Evolutionary conservation across 176 grass and related monocot species (phyloP).

Genomic region (Oryza glaberrima): DNA sequence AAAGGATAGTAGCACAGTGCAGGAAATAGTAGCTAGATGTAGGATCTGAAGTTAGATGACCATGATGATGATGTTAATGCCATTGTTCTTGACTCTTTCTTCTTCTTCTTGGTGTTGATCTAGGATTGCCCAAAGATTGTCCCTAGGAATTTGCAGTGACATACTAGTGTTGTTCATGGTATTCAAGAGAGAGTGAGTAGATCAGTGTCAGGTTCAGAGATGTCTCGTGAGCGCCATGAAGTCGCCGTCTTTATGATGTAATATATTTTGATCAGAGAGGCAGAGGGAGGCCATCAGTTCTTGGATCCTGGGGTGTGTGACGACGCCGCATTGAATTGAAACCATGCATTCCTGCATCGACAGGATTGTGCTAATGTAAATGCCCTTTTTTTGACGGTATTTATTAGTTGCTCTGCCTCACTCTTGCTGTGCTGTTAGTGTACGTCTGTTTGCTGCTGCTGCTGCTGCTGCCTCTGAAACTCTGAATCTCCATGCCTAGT

Average conservation of each 20-base stretch:
- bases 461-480: not conserved
- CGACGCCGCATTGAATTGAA: slow-evolving; percentile 46
- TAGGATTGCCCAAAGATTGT: slow-evolving; percentile 38
- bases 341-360: slow-evolving; percentile 35
- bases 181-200: slow-evolving; percentile 39
- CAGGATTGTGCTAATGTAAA: slow-evolving; percentile 44
- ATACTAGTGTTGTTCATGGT: slow-evolving; percentile 19
- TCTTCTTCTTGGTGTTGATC: not conserved
- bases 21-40: slow-evolving; percentile 50
- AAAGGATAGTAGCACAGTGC: slow-evolving; percentile 58
- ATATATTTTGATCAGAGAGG: slow-evolving; percentile 4
- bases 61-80: slow-evolving; percentile 20
- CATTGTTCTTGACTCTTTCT: slow-evolving; percentile 32
- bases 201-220: slow-evolving; percentile 21
- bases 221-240: slow-evolving; percentile 58
- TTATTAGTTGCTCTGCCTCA: slow-evolving; percentile 31
- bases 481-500: not conserved
- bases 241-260: slow-evolving; percentile 26
- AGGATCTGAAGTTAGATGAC: slow-evolving; percentile 33
- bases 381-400: slow-evolving; percentile 24
- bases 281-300: not conserved
- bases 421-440: not conserved
- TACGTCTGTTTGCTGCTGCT: not conserved
- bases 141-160: not conserved
- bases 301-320: slow-evolving; percentile 44